phyloP scores from a whole-genome alignment of 805 yeast species.

The Grigorovia humatica region DNA sequence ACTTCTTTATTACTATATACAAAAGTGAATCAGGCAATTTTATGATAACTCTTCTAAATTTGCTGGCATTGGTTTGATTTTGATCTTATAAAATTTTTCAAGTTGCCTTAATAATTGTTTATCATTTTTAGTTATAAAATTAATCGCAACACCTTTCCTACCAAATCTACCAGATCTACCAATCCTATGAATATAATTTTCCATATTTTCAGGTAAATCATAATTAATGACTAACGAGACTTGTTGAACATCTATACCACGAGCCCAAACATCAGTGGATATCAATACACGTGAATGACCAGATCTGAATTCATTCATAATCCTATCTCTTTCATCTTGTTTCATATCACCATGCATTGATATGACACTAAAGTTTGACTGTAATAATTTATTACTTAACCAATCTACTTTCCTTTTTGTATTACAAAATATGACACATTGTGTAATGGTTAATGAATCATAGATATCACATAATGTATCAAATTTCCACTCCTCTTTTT shows the following conservation, averaged over 20 bases:
- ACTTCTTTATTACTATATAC: no score
- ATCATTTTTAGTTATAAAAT: conserved; percentile 80
- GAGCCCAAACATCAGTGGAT: conserved; percentile 90
- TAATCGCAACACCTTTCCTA: conserved; percentile 95
- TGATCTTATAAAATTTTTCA: conserved; percentile 81
- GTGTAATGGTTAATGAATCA: conserved; percentile 91
- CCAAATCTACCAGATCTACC: conserved; percentile 99
- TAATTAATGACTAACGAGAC: conserved; percentile 90
- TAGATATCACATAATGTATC: conserved; percentile 91
- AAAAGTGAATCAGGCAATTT: no score
- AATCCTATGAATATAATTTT: conserved; percentile 93
- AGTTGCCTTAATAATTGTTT: conserved; percentile 67
- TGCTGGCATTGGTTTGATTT: conserved; percentile 89
- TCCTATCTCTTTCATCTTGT: conserved; percentile 85
- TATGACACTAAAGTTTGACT: conserved; percentile 79
- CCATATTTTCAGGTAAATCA: conserved; percentile 83
- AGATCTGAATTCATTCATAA: conserved; percentile 92
- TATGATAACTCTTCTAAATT: conserved; percentile 41
- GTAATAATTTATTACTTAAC: conserved; percentile 64
- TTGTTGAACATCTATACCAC: conserved; percentile 98
- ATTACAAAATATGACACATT: conserved; percentile 96
- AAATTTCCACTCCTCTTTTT: conserved; percentile 87
- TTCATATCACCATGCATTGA: conserved; percentile 95
- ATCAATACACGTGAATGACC: conserved; percentile 90
- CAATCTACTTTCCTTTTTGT: conserved; percentile 90